Percentiles rank a stretch among this genome's conserved stretches.
phyloP scores from a whole-genome alignment of 2,329 filamentous ascomycete genomes.

The Botrytis fabae region DNA sequence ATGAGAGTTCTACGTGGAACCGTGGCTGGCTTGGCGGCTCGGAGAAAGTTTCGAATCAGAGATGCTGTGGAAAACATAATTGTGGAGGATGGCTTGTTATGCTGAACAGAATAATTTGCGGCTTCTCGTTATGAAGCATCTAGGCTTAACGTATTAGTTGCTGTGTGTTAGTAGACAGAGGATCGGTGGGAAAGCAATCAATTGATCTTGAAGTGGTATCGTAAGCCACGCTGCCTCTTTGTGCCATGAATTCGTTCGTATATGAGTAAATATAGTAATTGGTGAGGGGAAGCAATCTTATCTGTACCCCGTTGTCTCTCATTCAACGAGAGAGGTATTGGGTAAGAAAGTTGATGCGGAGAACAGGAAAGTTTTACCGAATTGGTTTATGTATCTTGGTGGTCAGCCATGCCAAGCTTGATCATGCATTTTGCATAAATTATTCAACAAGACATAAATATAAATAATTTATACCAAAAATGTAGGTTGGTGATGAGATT shows the following conservation, averaged over 20 bases:
- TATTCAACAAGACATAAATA: neutral
- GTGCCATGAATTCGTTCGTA: neutral
- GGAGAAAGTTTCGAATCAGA: neutral
- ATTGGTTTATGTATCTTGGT: neutral
- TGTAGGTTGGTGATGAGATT: neutral
- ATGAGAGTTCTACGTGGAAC: constrained; percentile 27
- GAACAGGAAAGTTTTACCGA: neutral
- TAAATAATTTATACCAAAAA: neutral
- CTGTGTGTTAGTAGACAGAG: constrained; percentile 1
- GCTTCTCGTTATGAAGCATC: neutral
- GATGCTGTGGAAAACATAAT: neutral
- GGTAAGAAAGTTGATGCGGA: neutral
- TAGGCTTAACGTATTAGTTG: neutral
- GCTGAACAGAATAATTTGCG: neutral
- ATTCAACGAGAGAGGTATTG: constrained; percentile 2
- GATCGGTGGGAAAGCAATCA: constrained; percentile 6
- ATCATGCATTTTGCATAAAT: neutral
- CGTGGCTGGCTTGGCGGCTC: neutral
- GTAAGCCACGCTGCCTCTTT: neutral
- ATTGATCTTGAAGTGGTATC: neutral
- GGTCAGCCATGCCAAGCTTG: neutral
- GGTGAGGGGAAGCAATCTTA: neutral
- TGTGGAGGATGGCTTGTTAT: neutral
- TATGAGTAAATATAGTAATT: neutral
- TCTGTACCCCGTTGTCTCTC: neutral